phyloP scores from a whole-genome alignment of 108 stramenopile species.

The Pseudonitzschia multistriata region DNA sequence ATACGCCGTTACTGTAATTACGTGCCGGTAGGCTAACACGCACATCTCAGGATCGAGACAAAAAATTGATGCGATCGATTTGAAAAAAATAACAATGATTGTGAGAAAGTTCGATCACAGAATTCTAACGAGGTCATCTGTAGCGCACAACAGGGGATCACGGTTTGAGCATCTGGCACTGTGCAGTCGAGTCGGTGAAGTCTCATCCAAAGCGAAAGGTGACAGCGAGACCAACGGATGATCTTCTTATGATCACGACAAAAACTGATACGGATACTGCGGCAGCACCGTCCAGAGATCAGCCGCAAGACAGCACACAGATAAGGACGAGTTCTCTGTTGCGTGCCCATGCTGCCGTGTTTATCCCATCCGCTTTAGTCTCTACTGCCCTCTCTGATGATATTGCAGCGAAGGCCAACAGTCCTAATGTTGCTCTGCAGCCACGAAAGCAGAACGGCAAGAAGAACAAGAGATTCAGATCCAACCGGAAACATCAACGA shows the following conservation, averaged over 20 bases:
- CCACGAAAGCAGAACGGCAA: background rate
- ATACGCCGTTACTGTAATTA: too few relatives aligned
- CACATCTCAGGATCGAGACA: too few relatives aligned
- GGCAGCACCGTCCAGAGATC: background rate
- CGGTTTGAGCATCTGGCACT: too few relatives aligned
- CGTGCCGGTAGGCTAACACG: too few relatives aligned
- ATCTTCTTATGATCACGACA: background rate
- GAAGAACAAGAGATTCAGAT: background rate
- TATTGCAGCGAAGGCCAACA: background rate
- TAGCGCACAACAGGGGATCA: too few relatives aligned
- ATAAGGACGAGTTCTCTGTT: background rate
- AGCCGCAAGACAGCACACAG: background rate
- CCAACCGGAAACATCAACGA: background rate
- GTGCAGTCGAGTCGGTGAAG: too few relatives aligned
- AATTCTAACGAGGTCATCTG: too few relatives aligned
- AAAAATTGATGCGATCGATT: too few relatives aligned
- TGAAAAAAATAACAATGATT: too few relatives aligned
- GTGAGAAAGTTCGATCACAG: too few relatives aligned
- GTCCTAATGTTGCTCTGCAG: background rate
- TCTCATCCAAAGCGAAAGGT: too few relatives aligned
- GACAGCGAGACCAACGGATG: background rate
- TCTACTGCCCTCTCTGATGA: background rate
- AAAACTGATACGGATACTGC: background rate
- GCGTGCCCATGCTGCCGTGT: slow-evolving; percentile 36
- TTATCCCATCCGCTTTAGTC: slow-evolving; percentile 29